Conservation (phyloP, 108 stramenopile species). For the Cylindrotheca fusiformis region DNA sequence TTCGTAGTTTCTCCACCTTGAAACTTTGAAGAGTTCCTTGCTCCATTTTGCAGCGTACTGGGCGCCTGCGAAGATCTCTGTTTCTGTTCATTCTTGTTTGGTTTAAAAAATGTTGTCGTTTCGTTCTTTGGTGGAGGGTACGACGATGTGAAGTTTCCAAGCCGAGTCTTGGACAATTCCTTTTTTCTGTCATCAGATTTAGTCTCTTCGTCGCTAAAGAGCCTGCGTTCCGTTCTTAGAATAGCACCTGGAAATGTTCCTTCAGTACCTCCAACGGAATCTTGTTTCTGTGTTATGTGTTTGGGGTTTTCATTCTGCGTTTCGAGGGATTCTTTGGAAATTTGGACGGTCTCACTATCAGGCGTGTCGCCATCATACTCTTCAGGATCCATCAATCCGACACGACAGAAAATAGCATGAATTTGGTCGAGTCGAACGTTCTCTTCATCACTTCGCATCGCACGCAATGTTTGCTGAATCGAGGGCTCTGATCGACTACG, state of each 20-base stretch:
- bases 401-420: constrained; percentile 4
- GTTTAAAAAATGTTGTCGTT: no score
- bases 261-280: neutral
- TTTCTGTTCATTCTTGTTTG: no score
- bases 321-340: neutral
- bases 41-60: no score
- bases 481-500: neutral
- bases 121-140: no score
- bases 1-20: no score
- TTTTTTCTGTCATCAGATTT: no score
- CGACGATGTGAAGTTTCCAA: no score
- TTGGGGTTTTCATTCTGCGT: neutral
- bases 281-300: neutral
- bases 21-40: no score
- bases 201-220: neutral
- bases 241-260: neutral
- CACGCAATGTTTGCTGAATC: constrained; percentile 2
- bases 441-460: constrained; percentile 6
- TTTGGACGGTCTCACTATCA: neutral
- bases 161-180: no score
- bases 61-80: no score
- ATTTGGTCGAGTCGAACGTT: constrained; percentile 11
- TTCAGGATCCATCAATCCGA: constrained; percentile 1
- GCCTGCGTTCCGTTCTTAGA: neutral
- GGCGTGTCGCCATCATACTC: neutral